Percentiles rank a stretch among this genome's conserved stretches.
phyloP scores from a whole-genome alignment of 179 eudicot genomes.

The Amaranthus tricolor region DNA sequence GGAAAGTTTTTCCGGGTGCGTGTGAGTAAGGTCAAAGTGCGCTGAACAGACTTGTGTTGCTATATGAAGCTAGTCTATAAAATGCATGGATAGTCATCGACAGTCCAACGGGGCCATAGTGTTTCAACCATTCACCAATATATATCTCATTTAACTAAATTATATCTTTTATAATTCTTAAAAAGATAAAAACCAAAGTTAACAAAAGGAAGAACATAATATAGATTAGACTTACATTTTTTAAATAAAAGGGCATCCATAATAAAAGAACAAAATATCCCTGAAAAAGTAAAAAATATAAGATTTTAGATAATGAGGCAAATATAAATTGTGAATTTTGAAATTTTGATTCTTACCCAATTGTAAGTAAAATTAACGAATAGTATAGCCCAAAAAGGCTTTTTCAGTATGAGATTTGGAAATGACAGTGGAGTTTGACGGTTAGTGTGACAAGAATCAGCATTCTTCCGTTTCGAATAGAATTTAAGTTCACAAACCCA shows the following conservation, averaged over 20 bases:
- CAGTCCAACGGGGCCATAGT: too few relatives aligned
- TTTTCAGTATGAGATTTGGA: conserved; percentile 52
- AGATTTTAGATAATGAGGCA: too few relatives aligned
- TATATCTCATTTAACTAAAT: too few relatives aligned
- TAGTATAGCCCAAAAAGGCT: conserved; percentile 85
- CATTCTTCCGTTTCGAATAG: conserved; percentile 31
- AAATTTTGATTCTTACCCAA: conserved; percentile 46
- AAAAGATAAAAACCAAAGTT: too few relatives aligned
- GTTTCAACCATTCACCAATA: too few relatives aligned
- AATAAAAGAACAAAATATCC: conserved; percentile 84
- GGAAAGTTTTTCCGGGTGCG: too few relatives aligned
- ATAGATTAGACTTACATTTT: conserved; percentile 53
- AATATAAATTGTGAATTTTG: neutral
- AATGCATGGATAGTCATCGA: too few relatives aligned
- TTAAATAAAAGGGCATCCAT: conserved; percentile 94
- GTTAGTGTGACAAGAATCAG: conserved; percentile 23
- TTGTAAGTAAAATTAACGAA: conserved; percentile 76
- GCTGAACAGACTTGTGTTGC: too few relatives aligned
- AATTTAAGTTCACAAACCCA: conserved; percentile 43
- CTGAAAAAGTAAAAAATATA: conserved; percentile 44
- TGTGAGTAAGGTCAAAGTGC: too few relatives aligned
- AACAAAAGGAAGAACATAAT: too few relatives aligned
- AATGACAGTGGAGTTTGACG: conserved; percentile 34
- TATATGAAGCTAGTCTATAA: too few relatives aligned
- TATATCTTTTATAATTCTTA: too few relatives aligned